Evolutionary conservation across 2,329 filamentous ascomycete species (phyloP), one percentile per base, ranked within the genome.

Genomic region (Fusarium newnesense): DNA sequence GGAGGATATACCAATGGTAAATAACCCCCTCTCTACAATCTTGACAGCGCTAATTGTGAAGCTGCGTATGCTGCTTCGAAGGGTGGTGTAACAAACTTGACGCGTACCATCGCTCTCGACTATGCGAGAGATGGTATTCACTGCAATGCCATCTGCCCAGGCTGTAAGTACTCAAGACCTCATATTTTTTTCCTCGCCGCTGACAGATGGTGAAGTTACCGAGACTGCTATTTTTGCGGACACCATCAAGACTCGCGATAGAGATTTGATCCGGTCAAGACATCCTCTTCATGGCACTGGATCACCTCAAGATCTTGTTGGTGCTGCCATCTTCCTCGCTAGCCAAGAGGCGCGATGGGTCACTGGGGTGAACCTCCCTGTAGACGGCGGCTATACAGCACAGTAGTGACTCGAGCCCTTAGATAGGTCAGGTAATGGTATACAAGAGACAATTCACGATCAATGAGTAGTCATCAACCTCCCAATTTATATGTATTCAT

Each of bases 61-160:
- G 75, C 72, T 4, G 81, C 82, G 0, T 89, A 89, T 56, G 80
- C 80, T 16, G 82, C 86, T 1, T 85, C 84, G 1, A 89, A 89
- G 68, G 85, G 85, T 10, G 86, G 85, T 0, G 85, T 88, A 0
- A 79, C 84, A 7, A 85, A 84, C n/a, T 68, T 89, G 8, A 89
- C 87, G 0, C 81, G 83, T 39, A 79, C 83, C 13, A 80, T 87
- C 0, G 87, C 87, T 0, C 67, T 86, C 40, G 87, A 89, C 44
- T 88, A 87, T 69, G 87, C 84, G 0, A 75, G 76, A 2, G 75
- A 85, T 16, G 79, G 82, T 1, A 87, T 89, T 32, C 87, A 89
- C 67, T 83, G 84, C 39, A 89, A 89, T 72, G 86, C 86, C 0
- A 81, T 89, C 9, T 88, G 86, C 60, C 87, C 88, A 9, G 88